These are phyloP conservation scores for Cucumis variabilis DNA, from an alignment of 331 rosid genomes.

Conservation along the genomic window DNA sequence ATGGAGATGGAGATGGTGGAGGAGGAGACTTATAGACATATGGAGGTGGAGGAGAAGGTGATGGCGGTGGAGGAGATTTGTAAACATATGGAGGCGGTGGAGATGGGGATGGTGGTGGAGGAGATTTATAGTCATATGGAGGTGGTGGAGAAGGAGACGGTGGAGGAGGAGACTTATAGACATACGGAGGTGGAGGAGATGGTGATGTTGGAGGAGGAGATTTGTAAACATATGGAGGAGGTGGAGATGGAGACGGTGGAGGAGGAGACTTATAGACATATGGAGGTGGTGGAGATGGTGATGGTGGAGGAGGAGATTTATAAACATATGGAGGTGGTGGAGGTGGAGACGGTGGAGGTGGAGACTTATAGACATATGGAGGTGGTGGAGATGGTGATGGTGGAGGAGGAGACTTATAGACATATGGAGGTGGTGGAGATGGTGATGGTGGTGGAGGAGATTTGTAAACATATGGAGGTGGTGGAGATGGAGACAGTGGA, in stretches of 20 bases:
- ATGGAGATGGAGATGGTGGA: neutral
- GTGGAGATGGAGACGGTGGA: neutral
- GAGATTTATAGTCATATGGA: neutral
- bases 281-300: neutral
- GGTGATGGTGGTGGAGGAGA: neutral
- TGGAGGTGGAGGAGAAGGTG: neutral
- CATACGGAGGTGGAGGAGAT: neutral
- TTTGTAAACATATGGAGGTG: neutral
- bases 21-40: neutral
- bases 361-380: neutral
- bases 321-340: neutral
- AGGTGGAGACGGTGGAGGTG: neutral
- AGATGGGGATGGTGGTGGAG: neutral
- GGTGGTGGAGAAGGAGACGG: neutral
- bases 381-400: neutral
- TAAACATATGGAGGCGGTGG: neutral
- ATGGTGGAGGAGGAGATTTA: neutral
- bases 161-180: neutral
- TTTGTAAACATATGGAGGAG: neutral
- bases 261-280: neutral
- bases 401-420: neutral
- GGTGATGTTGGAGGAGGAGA: neutral
- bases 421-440: neutral
- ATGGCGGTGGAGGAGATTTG: neutral
- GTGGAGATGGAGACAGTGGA: neutral